These are phyloP conservation scores for Gliomastix tumulicola DNA, from an alignment of 2,329 filamentous ascomycete genomes.

Conservation along the genomic window DNA sequence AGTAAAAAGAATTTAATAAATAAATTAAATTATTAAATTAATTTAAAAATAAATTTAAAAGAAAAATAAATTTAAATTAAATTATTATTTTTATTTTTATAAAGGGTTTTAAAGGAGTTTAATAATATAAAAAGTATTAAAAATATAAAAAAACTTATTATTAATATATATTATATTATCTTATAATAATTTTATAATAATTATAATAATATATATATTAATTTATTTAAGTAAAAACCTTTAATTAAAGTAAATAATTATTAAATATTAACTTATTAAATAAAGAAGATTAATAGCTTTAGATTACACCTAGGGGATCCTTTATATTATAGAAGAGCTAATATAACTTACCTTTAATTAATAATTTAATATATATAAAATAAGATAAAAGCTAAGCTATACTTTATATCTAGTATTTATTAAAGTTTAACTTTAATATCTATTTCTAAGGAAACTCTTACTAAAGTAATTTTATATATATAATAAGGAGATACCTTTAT, in stretches of 20 bases:
- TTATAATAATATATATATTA: background rate
- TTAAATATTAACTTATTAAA: background rate
- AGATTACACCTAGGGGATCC: no score
- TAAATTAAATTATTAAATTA: background rate
- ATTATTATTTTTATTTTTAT: background rate
- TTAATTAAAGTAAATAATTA: no score
- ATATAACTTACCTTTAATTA: no score
- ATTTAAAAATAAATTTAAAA: background rate
- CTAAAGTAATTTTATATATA: no score
- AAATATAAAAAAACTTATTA: background rate
- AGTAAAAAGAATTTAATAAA: background rate
- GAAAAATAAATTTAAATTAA: background rate
- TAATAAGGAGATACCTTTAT: no score
- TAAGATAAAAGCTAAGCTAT: no score
- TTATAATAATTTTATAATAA: slow-evolving; percentile 1
- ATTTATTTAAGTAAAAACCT: background rate
- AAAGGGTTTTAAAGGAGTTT: background rate
- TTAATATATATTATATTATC: background rate
- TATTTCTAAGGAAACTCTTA: no score
- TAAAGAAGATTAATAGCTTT: background rate
- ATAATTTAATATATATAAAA: no score
- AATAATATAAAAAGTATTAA: background rate
- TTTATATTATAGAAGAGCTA: no score
- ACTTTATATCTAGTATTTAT: no score
- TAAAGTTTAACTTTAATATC: no score